Conservation (phyloP, 495 filamentous ascomycete genomes). For the Evansstolkia leycettana region DNA sequence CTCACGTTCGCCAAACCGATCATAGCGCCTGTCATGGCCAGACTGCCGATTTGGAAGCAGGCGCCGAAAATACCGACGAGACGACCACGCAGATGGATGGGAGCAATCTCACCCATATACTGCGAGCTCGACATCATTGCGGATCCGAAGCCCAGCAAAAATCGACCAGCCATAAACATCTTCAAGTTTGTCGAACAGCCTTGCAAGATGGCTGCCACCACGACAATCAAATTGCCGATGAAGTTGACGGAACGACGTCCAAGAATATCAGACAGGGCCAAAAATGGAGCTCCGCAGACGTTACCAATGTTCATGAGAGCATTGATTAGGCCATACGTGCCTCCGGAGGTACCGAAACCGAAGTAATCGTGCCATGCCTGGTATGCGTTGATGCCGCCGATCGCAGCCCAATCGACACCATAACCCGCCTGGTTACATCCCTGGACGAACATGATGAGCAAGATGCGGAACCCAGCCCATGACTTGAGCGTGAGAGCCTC, state of each 20-base stretch:
- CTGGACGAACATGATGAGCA: conserved; percentile 25
- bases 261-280: conserved; percentile 23
- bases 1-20: conserved; percentile 17
- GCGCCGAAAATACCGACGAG: conserved; percentile 33
- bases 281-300: conserved; percentile 25
- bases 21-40: conserved; percentile 25
- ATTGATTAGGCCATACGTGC: conserved; percentile 22
- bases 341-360: conserved; percentile 14
- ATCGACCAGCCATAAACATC: conserved; percentile 30
- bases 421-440: conserved; percentile 31
- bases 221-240: conserved; percentile 24
- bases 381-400: conserved; percentile 23
- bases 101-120: conserved; percentile 31
- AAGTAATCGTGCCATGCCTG: conserved; percentile 22
- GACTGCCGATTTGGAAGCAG: conserved; percentile 29
- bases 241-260: conserved; percentile 30
- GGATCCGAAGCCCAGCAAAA: conserved; percentile 29
- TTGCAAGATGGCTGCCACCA: conserved; percentile 26
- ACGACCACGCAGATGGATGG: conserved; percentile 29
- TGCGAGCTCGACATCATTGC: conserved; percentile 27
- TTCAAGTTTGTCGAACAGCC: conserved; percentile 18
- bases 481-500: conserved; percentile 20
- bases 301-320: conserved; percentile 28
- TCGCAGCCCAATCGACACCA: conserved; percentile 32
- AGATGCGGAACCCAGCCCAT: conserved; percentile 21